Base-by-base conservation (phyloP, 768 basidiomycete genomes). In the Paxillus ammoniavirescens region DNA sequence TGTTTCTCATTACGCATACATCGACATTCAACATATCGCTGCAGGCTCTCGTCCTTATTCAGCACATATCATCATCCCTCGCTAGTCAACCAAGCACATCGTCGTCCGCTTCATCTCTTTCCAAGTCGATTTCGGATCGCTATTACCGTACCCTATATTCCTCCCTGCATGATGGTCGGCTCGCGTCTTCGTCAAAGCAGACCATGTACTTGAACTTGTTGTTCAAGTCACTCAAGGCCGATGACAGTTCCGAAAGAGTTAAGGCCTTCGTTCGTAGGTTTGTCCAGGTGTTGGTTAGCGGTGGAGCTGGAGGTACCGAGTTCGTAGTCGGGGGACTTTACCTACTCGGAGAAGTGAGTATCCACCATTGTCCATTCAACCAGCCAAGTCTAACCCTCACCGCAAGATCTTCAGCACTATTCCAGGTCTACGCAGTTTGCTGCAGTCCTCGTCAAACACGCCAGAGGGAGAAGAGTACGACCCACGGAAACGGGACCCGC, bases 1-100 rank as follows among this genome's bases (percentile, higher is more conserved):
- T 98, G 18, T 98, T 98, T 80, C 80, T 87, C 42, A 93, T 99
- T 64, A 95, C 93, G 2, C 96, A 98, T 71, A 89, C 82, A 8
- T 94, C 93, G 8, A 97, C 94, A 0, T 99, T 99, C 82, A 97
- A 96, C 68, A 93, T 93, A 63, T 93, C 93, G 9, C 81, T 98
- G 4, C 96, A 96, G 67, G 91, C 95, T 0, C 82, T 98, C 1
- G 80, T 89, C 37, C 80, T 98, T 6, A 89, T 98, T 54, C 89
- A 89, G 65, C 93, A 92, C 61, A 89, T 98, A 37, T 75, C 82
- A 14, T 73, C 81, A 0, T 78, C 85, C 0, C 75, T 86, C 8
- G 60, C 76, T 17, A 61, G 74, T 14, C 65, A 76, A 1, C 62
- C 77, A 8, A 57, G 76, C 12, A 65, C 74, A 1, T 71, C 76